These are phyloP conservation scores for Letharia columbiana DNA, from an alignment of 495 filamentous ascomycete genomes.

Conservation along the genomic window DNA sequence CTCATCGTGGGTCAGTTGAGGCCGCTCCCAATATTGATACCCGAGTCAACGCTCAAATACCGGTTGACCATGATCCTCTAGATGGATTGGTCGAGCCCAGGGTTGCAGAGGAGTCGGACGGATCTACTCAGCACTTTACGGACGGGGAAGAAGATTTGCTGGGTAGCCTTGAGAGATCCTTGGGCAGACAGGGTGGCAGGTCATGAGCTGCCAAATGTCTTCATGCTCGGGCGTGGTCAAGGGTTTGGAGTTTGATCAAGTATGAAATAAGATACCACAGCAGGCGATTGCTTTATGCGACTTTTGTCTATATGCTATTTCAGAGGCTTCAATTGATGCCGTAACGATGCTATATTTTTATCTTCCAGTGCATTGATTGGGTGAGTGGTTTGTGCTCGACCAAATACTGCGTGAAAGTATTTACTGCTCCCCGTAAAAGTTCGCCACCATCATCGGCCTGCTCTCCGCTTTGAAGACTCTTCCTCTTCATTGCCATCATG, in stretches of 20 bases:
- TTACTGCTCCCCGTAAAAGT: background rate
- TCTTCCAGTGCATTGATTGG: background rate
- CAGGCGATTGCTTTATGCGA: background rate
- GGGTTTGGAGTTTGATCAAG: background rate
- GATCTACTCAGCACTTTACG: constrained; percentile 10
- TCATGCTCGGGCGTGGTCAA: background rate
- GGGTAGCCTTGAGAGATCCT: constrained; percentile 19
- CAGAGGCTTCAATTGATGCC: background rate
- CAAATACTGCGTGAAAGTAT: background rate
- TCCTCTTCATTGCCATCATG: background rate
- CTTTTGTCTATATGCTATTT: background rate
- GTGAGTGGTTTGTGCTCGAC: background rate
- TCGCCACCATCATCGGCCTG: background rate
- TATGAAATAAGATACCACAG: background rate
- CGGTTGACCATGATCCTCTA: constrained; percentile 15
- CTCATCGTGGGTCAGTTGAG: constrained; percentile 16
- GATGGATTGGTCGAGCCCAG: constrained; percentile 16
- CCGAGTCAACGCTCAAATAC: constrained; percentile 14
- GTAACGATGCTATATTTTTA: background rate
- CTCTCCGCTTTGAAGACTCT: background rate
- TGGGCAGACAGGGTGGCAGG: constrained; percentile 1
- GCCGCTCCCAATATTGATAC: constrained; percentile 14
- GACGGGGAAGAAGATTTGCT: constrained; percentile 23
- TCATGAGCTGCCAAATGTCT: background rate
- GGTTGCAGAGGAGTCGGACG: constrained; percentile 2